Evolutionary conservation across 139 green algal species (phyloP).

Genomic region (Chlamydomonas schloesseri): DNA sequence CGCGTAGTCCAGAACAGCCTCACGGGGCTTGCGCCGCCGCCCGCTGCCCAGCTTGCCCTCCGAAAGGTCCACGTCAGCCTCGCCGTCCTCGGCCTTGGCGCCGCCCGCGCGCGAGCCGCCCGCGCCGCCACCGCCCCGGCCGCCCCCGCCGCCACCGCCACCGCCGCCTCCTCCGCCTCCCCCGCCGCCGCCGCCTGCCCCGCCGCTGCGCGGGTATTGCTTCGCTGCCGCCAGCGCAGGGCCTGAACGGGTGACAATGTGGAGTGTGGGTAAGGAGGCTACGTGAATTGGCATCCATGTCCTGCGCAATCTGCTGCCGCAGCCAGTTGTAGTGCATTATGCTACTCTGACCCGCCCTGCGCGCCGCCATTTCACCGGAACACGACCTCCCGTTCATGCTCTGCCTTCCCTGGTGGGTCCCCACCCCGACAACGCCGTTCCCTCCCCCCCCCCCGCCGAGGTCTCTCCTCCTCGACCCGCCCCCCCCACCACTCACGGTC

Average conservation of each 20-base stretch:
- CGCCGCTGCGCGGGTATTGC: conserved; percentile 10
- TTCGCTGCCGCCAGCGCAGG: conserved; percentile 20
- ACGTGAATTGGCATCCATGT: no score
- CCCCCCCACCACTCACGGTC: conserved; percentile 27
- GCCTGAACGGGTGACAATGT: no score
- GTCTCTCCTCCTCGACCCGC: neutral
- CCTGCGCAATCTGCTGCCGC: no score
- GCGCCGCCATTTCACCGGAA: no score
- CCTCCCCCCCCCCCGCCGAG: neutral
- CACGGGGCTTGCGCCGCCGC: neutral
- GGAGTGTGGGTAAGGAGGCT: no score
- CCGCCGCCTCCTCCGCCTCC: conserved; percentile 13
- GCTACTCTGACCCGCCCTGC: no score
- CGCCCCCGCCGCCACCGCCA: conserved; percentile 16
- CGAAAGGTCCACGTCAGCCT: neutral
- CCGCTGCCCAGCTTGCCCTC: neutral
- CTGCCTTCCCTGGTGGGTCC: no score
- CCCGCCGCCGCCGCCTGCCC: neutral
- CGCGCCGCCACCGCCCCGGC: neutral
- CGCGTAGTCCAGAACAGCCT: conserved; percentile 50
- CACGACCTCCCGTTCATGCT: no score
- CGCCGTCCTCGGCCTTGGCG: neutral
- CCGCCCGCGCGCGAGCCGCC: neutral
- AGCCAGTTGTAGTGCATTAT: no score
- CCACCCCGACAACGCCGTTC: no score